These are phyloP conservation scores for Sugiyamaella grinbergsii DNA, from an alignment of 1,139 yeast species.

Conservation along the genomic window DNA sequence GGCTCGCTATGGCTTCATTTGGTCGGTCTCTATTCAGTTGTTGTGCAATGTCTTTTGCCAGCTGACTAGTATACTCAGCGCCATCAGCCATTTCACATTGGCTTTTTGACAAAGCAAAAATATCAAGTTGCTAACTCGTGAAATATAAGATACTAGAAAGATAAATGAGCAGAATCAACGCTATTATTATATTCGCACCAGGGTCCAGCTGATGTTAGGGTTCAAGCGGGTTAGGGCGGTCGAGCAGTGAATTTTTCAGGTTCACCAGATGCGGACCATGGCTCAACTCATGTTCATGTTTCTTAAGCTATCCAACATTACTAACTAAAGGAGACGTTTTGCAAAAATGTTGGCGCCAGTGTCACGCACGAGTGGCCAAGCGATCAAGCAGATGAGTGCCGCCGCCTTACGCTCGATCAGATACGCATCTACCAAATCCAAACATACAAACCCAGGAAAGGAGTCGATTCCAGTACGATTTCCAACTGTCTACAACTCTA, in stretches of 20 bases:
- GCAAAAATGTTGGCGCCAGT: neutral
- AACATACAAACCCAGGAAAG: constrained; percentile 21
- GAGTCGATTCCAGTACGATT: constrained; percentile 35
- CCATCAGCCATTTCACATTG: constrained; percentile 3
- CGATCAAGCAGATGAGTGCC: neutral
- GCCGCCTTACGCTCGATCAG: constrained; percentile 18
- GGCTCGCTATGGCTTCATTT: constrained; percentile 33
- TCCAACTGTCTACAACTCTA: constrained; percentile 47
- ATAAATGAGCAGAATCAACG: no score
- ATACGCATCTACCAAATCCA: constrained; percentile 21
- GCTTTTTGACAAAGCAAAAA: neutral
- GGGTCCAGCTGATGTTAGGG: constrained; percentile 2
- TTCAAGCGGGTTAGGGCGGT: constrained; percentile 3
- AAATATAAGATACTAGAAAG: no score
- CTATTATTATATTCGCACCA: neutral
- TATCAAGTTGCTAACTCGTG: no score
- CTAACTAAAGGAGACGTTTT: no score
- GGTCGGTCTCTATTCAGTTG: constrained; percentile 35
- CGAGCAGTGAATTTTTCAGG: constrained; percentile 4
- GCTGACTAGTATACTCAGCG: constrained; percentile 4
- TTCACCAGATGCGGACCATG: constrained; percentile 7
- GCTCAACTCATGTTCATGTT: no score
- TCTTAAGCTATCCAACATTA: no score
- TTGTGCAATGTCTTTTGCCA: constrained; percentile 30
- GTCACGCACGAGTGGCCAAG: neutral